Conservation (phyloP, 495 filamentous ascomycete genomes). For the Xylaria flabelliformis region DNA sequence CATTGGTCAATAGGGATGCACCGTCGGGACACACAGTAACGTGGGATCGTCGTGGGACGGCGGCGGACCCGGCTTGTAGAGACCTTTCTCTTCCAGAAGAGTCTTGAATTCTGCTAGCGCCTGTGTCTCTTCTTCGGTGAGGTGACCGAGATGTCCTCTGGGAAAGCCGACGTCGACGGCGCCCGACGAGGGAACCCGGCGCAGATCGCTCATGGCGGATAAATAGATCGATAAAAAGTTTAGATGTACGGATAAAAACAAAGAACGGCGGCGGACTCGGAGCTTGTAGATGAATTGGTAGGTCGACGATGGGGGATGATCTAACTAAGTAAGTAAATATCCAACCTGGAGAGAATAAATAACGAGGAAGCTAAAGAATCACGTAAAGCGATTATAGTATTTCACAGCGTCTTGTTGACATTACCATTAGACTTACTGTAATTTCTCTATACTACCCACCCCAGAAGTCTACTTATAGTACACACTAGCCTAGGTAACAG, state of each 20-base stretch:
- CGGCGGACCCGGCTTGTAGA: slow-evolving; percentile 64
- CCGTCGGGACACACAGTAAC: slow-evolving; percentile 65
- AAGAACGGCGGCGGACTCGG: background rate
- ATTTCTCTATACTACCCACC: too few species aligned
- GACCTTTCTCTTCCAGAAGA: slow-evolving; percentile 65
- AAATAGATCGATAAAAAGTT: background rate
- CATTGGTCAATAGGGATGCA: slow-evolving; percentile 18
- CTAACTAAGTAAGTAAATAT: background rate
- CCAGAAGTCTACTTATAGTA: background rate
- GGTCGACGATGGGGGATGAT: background rate
- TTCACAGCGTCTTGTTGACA: background rate
- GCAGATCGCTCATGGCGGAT: slow-evolving; percentile 28
- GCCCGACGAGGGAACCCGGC: slow-evolving; percentile 40
- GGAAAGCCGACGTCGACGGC: slow-evolving; percentile 60
- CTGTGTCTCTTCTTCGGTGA: slow-evolving; percentile 69
- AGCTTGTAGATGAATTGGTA: background rate
- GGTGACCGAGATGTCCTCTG: slow-evolving; percentile 74
- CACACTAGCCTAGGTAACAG: background rate
- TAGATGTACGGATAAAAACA: background rate
- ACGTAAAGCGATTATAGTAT: background rate
- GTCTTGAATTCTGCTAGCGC: slow-evolving; percentile 72
- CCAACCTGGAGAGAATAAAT: background rate
- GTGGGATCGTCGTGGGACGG: slow-evolving; percentile 82
- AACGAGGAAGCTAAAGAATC: background rate
- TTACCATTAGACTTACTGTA: slow-evolving; percentile 3